Conservation (phyloP, 129 eudicot genomes). For the Escallonia rubra region DNA sequence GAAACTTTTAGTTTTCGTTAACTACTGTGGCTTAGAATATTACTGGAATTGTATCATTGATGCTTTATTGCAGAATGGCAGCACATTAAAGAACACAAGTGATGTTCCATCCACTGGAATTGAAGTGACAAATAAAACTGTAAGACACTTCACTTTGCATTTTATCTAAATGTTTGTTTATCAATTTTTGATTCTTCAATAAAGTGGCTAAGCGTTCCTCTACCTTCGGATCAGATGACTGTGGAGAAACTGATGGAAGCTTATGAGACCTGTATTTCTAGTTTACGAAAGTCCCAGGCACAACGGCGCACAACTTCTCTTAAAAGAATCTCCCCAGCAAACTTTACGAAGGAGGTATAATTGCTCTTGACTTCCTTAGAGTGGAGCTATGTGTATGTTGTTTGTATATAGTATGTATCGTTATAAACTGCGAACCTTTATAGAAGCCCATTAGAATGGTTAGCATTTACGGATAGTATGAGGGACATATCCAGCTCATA, state of each 20-base stretch:
- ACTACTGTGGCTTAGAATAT: background rate
- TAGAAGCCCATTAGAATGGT: background rate
- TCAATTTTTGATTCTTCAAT: constrained; percentile 2
- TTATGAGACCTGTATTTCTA: constrained; percentile 64
- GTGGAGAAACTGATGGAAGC: constrained; percentile 44
- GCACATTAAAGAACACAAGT: constrained; percentile 15
- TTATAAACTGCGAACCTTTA: background rate
- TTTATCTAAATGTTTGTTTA: background rate
- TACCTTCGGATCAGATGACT: constrained; percentile 37
- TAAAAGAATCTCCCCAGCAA: constrained; percentile 66
- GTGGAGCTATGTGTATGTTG: background rate
- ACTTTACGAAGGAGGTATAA: constrained; percentile 88
- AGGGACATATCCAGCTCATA: no score
- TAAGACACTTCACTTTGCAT: constrained; percentile 8
- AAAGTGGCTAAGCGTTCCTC: constrained; percentile 7
- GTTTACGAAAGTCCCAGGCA: constrained; percentile 60
- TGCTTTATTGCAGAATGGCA: constrained; percentile 45
- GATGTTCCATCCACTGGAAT: constrained; percentile 19
- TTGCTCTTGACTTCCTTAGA: constrained; percentile 1
- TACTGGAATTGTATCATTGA: background rate
- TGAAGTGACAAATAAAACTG: constrained; percentile 42
- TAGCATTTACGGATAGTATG: background rate
- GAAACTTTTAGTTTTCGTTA: no score
- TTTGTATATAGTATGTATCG: background rate
- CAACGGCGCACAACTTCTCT: constrained; percentile 58